Evolutionary conservation across 2,329 filamentous ascomycete species (phyloP).

Genomic region (Pseudopyrenochaeta lycopersici): DNA sequence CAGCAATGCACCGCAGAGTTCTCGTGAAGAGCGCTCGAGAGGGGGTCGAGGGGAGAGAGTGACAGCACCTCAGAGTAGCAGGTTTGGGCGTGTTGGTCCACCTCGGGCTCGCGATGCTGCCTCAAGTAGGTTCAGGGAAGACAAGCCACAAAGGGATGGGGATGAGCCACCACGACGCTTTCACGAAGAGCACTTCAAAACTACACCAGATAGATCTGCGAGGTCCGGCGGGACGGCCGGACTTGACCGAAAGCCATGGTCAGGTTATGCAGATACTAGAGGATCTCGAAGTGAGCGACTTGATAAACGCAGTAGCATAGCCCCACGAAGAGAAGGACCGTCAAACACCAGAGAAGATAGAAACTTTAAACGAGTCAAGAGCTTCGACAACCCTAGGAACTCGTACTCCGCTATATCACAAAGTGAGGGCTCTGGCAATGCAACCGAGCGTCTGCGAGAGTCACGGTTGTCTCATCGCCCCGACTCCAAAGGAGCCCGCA

Average conservation of each 20-base stretch:
- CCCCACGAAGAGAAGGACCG: background rate
- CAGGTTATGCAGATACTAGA: background rate
- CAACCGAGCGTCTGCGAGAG: background rate
- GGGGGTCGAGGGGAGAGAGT: background rate
- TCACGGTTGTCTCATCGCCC: constrained; percentile 5
- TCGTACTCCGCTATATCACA: background rate
- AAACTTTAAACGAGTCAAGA: background rate
- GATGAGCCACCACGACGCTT: background rate
- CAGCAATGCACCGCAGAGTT: background rate
- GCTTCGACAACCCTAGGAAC: background rate
- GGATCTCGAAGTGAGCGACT: background rate
- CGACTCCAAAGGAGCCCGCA: constrained; percentile 8
- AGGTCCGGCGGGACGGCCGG: no score
- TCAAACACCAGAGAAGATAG: background rate
- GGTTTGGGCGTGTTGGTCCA: constrained; percentile 10
- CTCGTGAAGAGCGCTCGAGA: background rate
- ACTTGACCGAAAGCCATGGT: background rate
- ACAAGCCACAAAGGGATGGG: background rate
- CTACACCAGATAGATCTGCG: background rate
- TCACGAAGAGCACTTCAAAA: background rate
- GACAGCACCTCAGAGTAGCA: constrained; percentile 6
- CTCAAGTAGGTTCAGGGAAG: constrained; percentile 4
- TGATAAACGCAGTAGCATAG: background rate
- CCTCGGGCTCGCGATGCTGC: constrained; percentile 6
- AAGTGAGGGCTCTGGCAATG: background rate